Conservation (phyloP, 768 basidiomycete genomes). For the Podaxis carcinomalis region DNA sequence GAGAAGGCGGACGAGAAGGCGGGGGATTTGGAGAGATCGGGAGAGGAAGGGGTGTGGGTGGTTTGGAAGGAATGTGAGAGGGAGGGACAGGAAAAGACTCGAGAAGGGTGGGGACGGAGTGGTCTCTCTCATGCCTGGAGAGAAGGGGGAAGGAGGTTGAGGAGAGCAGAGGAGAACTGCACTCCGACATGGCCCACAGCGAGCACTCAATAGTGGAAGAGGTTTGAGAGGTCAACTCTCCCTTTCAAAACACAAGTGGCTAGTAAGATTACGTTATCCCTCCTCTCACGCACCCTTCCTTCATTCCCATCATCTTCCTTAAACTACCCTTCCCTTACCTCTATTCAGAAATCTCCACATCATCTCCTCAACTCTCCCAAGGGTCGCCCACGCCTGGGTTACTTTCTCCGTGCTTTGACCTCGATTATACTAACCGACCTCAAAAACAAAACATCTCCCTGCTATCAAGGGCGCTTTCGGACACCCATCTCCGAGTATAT, state of each 20-base stretch:
- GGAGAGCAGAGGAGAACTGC: background rate
- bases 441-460: background rate
- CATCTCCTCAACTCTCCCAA: background rate
- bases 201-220: background rate
- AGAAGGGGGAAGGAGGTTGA: background rate
- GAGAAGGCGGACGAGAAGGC: constrained; percentile 50
- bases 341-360: background rate
- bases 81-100: constrained; percentile 40
- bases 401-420: background rate
- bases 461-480: background rate
- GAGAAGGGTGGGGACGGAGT: constrained; percentile 27
- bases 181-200: background rate
- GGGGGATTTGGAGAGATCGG: constrained; percentile 45
- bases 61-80: constrained; percentile 30
- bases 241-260: background rate
- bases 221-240: background rate
- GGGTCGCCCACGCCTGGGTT: background rate
- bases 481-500: background rate
- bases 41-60: constrained; percentile 16
- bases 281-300: background rate
- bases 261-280: background rate
- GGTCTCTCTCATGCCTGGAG: background rate
- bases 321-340: background rate
- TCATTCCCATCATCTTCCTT: background rate
- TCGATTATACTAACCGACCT: background rate